phyloP scores from a whole-genome alignment of 768 basidiomycete species.

The Lyophyllum shimeji region DNA sequence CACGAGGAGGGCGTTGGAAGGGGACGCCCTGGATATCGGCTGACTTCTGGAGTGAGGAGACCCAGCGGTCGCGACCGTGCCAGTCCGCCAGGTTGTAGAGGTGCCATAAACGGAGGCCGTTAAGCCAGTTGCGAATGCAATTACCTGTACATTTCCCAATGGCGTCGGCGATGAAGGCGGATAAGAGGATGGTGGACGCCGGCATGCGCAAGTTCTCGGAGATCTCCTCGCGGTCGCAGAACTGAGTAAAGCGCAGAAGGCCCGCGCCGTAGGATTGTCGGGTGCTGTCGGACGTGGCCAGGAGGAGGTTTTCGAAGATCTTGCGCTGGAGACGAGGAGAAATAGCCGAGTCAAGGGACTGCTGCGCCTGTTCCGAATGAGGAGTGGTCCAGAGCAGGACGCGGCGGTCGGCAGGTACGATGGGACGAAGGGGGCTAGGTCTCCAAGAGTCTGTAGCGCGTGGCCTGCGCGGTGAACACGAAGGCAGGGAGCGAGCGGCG shows the following conservation, averaged over 20 bases:
- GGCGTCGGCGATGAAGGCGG: conserved; percentile 21
- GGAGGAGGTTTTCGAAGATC: neutral
- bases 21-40: neutral
- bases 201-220: conserved; percentile 21
- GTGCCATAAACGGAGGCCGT: conserved; percentile 6
- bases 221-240: conserved; percentile 23
- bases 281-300: neutral
- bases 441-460: neutral
- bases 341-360: neutral
- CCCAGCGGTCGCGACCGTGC: conserved; percentile 15
- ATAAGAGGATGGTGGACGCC: conserved; percentile 18
- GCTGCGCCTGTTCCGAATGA: neutral
- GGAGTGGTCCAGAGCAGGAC: conserved; percentile 3
- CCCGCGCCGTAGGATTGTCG: conserved; percentile 25
- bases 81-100: conserved; percentile 14
- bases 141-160: neutral
- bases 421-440: neutral
- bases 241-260: conserved; percentile 25
- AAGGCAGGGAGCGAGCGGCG: neutral
- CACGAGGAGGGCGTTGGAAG: conserved; percentile 8
- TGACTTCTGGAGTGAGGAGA: neutral
- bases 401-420: neutral
- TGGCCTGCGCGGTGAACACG: no score
- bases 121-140: conserved; percentile 15
- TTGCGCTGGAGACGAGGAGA: neutral